Evolutionary conservation across 257 asterid species (phyloP).

Genomic region (Linderniella brevidens): DNA sequence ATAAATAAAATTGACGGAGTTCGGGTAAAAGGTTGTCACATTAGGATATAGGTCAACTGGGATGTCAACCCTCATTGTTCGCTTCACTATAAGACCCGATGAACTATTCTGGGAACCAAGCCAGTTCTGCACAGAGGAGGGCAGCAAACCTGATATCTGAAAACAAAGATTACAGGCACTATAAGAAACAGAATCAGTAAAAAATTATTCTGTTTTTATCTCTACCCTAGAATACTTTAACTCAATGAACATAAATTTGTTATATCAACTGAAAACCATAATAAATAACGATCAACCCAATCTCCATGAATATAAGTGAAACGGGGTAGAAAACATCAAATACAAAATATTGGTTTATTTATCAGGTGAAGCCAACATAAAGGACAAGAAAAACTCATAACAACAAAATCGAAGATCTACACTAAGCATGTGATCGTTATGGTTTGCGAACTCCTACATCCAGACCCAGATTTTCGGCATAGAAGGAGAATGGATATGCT

Average conservation of each 20-base stretch:
- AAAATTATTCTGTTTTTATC: conserved; percentile 7
- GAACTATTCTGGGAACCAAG: conserved; percentile 80
- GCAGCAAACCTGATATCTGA: conserved; percentile 85
- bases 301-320: too few relatives aligned
- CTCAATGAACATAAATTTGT: too few relatives aligned
- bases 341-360: not conserved
- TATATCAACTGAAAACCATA: too few relatives aligned
- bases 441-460: too few relatives aligned
- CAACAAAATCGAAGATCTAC: too few relatives aligned
- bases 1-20: not conserved
- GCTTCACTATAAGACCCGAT: conserved; percentile 80
- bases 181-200: conserved; percentile 17
- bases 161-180: conserved; percentile 16
- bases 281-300: too few relatives aligned
- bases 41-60: conserved; percentile 88
- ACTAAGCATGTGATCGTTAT: too few relatives aligned
- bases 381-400: too few relatives aligned
- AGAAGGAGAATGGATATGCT: too few relatives aligned
- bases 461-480: too few relatives aligned
- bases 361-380: too few relatives aligned
- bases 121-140: conserved; percentile 74
- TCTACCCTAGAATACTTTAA: not conserved
- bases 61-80: conserved; percentile 77
- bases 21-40: conserved; percentile 25
- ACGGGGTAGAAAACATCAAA: too few relatives aligned